These are phyloP conservation scores for Danielia reshetovae DNA, from an alignment of 805 yeast species.

Conservation along the genomic window DNA sequence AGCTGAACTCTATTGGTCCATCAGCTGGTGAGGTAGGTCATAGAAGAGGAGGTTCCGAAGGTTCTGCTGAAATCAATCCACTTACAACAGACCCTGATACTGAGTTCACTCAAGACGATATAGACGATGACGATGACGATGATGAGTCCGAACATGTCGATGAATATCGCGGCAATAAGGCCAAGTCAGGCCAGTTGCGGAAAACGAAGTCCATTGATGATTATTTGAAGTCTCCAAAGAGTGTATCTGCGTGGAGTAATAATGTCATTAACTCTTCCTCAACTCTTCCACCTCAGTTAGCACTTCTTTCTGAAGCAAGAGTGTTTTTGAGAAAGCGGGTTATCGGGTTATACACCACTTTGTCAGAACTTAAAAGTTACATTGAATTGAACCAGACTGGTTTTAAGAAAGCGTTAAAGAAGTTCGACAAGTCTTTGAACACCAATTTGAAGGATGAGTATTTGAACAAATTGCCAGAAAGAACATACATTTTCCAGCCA, in stretches of 20 bases:
- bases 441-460: conserved; percentile 40
- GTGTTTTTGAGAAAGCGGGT: conserved; percentile 44
- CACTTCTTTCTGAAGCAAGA: conserved; percentile 41
- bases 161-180: conserved; percentile 4
- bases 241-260: conserved; percentile 22
- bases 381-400: conserved; percentile 52
- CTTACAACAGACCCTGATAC: conserved; percentile 32
- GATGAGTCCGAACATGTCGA: conserved; percentile 4
- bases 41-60: conserved; percentile 14
- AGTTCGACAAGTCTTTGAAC: conserved; percentile 49
- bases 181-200: conserved; percentile 6
- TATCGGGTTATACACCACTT: conserved; percentile 40
- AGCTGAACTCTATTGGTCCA: neutral
- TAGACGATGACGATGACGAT: conserved; percentile 10
- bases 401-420: conserved; percentile 49
- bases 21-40: neutral
- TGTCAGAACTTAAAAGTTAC: conserved; percentile 47
- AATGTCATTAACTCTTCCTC: conserved; percentile 5
- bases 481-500: conserved; percentile 36
- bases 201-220: conserved; percentile 28
- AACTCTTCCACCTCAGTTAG: conserved; percentile 16
- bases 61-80: conserved; percentile 16
- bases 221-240: conserved; percentile 34
- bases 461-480: conserved; percentile 42
- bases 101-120: conserved; percentile 27